Conservation (phyloP, 495 filamentous ascomycete genomes). For the Pseudevernia furfuracea region DNA sequence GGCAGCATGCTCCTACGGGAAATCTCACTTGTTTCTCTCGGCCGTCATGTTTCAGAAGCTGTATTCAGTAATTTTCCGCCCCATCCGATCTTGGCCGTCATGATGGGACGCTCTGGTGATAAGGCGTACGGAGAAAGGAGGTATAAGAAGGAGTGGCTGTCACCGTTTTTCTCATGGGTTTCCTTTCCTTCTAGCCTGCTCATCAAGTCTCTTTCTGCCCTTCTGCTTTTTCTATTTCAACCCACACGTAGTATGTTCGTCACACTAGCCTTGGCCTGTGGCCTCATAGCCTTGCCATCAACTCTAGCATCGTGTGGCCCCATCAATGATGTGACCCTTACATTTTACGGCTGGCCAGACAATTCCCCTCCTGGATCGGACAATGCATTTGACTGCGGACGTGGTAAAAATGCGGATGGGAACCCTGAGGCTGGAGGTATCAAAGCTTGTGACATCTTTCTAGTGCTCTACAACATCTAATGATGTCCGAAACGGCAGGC, state of each 20-base stretch:
- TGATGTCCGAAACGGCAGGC: slow-evolving; percentile 19
- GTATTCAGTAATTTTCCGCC: too few relatives aligned
- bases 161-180: neutral
- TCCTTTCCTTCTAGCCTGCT: neutral
- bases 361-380: slow-evolving; percentile 37
- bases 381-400: slow-evolving; percentile 35
- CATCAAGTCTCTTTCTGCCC: neutral
- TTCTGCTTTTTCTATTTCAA: neutral
- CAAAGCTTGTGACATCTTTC: slow-evolving; percentile 25
- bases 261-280: neutral
- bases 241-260: neutral
- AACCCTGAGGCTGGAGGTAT: slow-evolving; percentile 19
- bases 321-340: slow-evolving; percentile 19
- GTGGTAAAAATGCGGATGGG: slow-evolving; percentile 20
- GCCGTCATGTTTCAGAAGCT: neutral
- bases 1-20: neutral
- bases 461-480: neutral
- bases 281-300: slow-evolving; percentile 6
- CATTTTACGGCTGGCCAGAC: slow-evolving; percentile 38
- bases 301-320: slow-evolving; percentile 12
- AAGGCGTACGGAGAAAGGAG: neutral
- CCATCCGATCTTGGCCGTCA: neutral
- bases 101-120: neutral
- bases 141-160: neutral
- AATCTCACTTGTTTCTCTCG: neutral